Evolutionary conservation across 352 stramenopile species (phyloP), one percentile per base, ranked within the genome.

Genomic region (Phytophthora litchii): DNA sequence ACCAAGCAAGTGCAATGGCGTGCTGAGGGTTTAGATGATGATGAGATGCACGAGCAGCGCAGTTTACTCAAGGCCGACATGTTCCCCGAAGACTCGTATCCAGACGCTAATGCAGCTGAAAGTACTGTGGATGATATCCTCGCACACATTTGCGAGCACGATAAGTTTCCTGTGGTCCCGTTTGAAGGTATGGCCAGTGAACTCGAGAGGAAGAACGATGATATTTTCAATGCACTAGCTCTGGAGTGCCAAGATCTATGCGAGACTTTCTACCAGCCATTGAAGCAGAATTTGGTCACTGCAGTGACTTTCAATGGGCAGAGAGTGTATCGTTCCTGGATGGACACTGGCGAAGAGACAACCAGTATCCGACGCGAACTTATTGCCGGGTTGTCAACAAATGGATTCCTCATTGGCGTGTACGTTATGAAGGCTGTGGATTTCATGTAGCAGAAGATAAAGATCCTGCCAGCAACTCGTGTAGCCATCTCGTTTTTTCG

Each of bases 61-160:
- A 85, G 72, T 47, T 64, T 79, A 42, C 57, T 85, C 11, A 85
- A 85, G 53, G 50, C 59, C 29, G 59, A 76, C 20, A 74, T 75
- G 46, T 83, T 85, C 46, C 58, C 67, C 4, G 72, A 85, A 46
- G 76, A 85, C 44, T 70, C 57, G 48, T 85, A 79, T 38, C 72
- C 76, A 4, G 76, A 83, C 48, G 42, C 72, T 27, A 80, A 80
- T 29, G 76, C 71, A 45, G 76, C 72, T 14, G 64, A 85, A 34
- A 79, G 72, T 53, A 55, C 59, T 16, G 59, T 61, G 14, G 75
- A 85, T 42, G 67, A 78, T 21, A 80, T 85, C 46, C 56, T 85
- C 14, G 76, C 76, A 2, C 64, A 85, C 42, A 80, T 85, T 45
- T 85, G 76, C 44, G 76, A 85, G 48, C 72, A 76, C 42, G 60